Evolutionary conservation across 140 eudicot genomes (phyloP).

Genomic region (Erigeron philadelphicus): DNA sequence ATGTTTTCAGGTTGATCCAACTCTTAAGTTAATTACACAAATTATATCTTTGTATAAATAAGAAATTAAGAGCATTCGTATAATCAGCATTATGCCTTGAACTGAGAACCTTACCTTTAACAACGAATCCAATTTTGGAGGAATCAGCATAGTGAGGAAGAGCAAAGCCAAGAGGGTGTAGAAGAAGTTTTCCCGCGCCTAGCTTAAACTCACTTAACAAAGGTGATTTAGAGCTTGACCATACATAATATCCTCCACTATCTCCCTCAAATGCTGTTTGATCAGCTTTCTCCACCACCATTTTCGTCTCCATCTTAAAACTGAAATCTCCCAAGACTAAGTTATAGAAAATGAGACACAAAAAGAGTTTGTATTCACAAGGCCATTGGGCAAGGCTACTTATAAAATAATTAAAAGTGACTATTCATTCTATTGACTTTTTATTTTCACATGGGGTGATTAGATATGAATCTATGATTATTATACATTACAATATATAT

Average conservation of each 20-base stretch:
- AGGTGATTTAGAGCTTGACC: slow-evolving; percentile 36
- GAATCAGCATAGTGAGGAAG: slow-evolving; percentile 51
- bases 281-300: slow-evolving; percentile 16
- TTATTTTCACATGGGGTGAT: too few relatives aligned
- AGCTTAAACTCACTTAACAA: slow-evolving; percentile 36
- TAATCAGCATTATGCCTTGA: not conserved
- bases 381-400: not conserved
- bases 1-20: too few relatives aligned
- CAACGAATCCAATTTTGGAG: slow-evolving; percentile 43
- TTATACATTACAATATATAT: too few relatives aligned
- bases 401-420: too few relatives aligned
- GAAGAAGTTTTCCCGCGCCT: slow-evolving; percentile 40
- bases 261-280: slow-evolving; percentile 30
- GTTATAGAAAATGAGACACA: not conserved
- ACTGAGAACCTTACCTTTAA: slow-evolving; percentile 31
- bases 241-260: slow-evolving; percentile 42
- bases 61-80: not conserved
- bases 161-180: slow-evolving; percentile 42
- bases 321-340: not conserved
- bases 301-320: slow-evolving; percentile 20
- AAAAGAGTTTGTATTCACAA: not conserved
- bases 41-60: too few relatives aligned
- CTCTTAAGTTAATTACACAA: not conserved
- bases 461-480: too few relatives aligned
- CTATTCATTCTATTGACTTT: too few relatives aligned